Conservation (phyloP, 1,284 basidiomycete genomes). For the Amylostereum areolatum region DNA sequence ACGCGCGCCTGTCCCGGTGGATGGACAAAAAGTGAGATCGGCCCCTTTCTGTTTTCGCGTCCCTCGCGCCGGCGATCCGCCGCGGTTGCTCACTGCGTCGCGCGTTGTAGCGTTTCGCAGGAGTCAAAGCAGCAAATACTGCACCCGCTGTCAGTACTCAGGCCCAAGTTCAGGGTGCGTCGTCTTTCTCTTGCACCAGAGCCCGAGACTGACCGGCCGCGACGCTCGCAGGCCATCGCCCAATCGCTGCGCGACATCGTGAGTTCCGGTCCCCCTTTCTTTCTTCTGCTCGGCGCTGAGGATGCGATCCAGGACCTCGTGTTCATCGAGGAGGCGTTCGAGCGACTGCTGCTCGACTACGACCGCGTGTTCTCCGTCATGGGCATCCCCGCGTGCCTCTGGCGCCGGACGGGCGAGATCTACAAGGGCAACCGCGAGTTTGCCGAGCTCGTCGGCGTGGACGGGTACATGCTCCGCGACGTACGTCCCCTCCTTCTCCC, state of each 20-base stretch:
- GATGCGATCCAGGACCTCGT: conserved; percentile 70
- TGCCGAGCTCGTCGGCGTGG: conserved; percentile 80
- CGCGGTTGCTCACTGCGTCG: neutral
- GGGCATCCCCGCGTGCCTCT: conserved; percentile 95
- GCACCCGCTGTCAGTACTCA: conserved; percentile 85
- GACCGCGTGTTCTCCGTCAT: conserved; percentile 94
- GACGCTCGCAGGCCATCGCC: conserved; percentile 64
- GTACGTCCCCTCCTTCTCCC: conserved; percentile 35
- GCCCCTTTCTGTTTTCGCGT: conserved; percentile 1
- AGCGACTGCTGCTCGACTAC: conserved; percentile 91
- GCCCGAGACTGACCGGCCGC: conserved; percentile 7
- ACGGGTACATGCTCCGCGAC: conserved; percentile 77
- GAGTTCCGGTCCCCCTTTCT: conserved; percentile 21
- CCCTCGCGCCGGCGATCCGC: no score
- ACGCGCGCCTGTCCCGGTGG: conserved; percentile 85
- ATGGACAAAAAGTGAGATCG: conserved; percentile 82
- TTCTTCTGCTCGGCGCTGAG: conserved; percentile 1
- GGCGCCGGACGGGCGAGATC: conserved; percentile 96
- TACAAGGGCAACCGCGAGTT: conserved; percentile 98
- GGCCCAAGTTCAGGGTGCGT: conserved; percentile 86
- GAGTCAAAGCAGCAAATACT: conserved; percentile 88
- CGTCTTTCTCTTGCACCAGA: conserved; percentile 1
- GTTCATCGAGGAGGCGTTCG: conserved; percentile 96
- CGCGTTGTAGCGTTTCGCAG: conserved; percentile 63
- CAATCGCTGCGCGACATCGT: conserved; percentile 86